Evolutionary conservation across 1,139 yeast genomes (phyloP).

Genomic region (Candida frijolesensis): DNA sequence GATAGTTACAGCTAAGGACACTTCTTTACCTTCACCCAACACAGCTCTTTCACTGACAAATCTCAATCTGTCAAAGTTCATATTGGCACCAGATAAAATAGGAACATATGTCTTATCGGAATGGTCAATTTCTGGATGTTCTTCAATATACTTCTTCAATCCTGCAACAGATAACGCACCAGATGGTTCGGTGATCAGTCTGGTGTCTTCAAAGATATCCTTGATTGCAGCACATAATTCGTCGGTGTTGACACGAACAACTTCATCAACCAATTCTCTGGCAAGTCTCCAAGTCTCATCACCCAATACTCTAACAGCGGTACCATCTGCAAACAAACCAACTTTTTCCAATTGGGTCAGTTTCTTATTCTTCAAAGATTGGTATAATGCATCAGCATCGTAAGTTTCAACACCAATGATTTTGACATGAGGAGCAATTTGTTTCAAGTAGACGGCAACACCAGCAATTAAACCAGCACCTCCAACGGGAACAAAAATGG

Average conservation of each 20-base stretch:
- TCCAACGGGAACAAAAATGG: slow-evolving; percentile 91
- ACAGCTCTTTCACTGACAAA: slow-evolving; percentile 98
- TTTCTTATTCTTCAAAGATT: slow-evolving; percentile 61
- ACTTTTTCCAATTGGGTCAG: slow-evolving; percentile 65
- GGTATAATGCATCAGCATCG: slow-evolving; percentile 90
- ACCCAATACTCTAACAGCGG: slow-evolving; percentile 93
- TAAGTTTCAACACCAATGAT: slow-evolving; percentile 94
- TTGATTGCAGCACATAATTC: slow-evolving; percentile 97
- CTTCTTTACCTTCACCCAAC: slow-evolving; percentile 96
- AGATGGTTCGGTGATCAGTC: slow-evolving; percentile 93
- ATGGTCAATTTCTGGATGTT: slow-evolving; percentile 71
- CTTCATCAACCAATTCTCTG: slow-evolving; percentile 80
- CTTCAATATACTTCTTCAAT: slow-evolving; percentile 72
- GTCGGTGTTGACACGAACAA: slow-evolving; percentile 85
- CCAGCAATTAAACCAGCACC: slow-evolving; percentile 98
- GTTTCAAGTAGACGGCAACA: slow-evolving; percentile 82
- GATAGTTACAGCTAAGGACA: slow-evolving; percentile 82
- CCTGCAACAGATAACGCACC: slow-evolving; percentile 98
- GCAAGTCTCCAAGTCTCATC: slow-evolving; percentile 88
- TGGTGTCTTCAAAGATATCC: slow-evolving; percentile 93
- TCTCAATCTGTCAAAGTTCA: slow-evolving; percentile 94
- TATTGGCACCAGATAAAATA: slow-evolving; percentile 91
- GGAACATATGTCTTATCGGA: slow-evolving; percentile 77
- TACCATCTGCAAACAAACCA: slow-evolving; percentile 99
- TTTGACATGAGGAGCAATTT: slow-evolving; percentile 97